These are phyloP conservation scores for Mrakia blollopis DNA, from an alignment of 768 basidiomycete species.

Conservation along the genomic window DNA sequence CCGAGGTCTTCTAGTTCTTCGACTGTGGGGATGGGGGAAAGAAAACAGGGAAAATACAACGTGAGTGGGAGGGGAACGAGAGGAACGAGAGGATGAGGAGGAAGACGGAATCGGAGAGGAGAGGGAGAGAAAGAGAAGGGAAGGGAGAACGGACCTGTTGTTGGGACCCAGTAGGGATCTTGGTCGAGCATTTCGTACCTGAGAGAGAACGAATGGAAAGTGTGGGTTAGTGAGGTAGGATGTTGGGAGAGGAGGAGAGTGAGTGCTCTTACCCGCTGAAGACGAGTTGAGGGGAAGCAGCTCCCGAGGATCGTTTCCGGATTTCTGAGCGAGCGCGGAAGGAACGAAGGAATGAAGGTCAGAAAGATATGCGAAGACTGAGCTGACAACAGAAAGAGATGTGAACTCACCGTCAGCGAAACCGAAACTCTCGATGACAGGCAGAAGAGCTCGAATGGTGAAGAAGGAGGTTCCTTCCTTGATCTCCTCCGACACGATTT, in stretches of 20 bases:
- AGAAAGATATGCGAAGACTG: not conserved
- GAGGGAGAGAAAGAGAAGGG: not conserved
- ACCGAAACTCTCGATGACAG: slow-evolving; percentile 95
- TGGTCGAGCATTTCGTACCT: slow-evolving; percentile 69
- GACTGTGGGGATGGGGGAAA: slow-evolving; percentile 54
- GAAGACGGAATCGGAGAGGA: not conserved
- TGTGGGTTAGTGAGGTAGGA: too few species aligned
- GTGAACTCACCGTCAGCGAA: slow-evolving; percentile 77
- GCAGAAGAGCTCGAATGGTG: slow-evolving; percentile 80
- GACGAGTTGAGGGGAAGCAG: slow-evolving; percentile 92
- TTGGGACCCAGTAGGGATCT: slow-evolving; percentile 40
- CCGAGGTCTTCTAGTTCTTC: slow-evolving; percentile 96
- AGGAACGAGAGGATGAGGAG: not conserved
- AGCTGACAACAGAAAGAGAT: not conserved
- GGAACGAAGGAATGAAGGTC: not conserved
- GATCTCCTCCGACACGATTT: slow-evolving; percentile 96
- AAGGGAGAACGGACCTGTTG: slow-evolving; percentile 28
- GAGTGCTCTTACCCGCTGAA: slow-evolving; percentile 67
- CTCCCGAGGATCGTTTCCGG: slow-evolving; percentile 90
- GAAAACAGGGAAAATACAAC: too few species aligned
- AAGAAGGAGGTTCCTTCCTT: slow-evolving; percentile 96
- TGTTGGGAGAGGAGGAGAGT: too few species aligned
- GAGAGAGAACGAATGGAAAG: too few species aligned
- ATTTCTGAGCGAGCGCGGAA: slow-evolving; percentile 72
- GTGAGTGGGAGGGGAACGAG: not conserved